Evolutionary conservation across 2,329 filamentous ascomycete species (phyloP), one percentile per base, ranked within the genome.

Genomic region (Arachnopeziza araneosa): DNA sequence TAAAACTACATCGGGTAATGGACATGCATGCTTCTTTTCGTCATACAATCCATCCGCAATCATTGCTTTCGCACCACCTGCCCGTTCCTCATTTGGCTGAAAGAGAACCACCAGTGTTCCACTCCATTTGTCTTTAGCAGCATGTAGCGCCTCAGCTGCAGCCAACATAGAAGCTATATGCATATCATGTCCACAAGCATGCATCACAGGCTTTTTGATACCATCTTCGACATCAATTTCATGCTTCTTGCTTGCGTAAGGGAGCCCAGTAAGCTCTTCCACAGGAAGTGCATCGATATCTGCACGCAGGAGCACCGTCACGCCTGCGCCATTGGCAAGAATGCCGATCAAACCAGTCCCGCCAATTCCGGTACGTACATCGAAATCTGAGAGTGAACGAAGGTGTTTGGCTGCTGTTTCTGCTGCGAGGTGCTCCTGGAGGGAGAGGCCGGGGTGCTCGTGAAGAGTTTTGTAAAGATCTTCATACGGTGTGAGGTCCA

Each of bases 71-170:
- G 88, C 87, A 0, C 88, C 88, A 0, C 72, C 75, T 1, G 71
- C 69, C 19, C 69, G 70, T 69, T 90, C 87, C 68, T 89, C 87
- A 2, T 83, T 81, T 0, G 87, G 86, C 66, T 91, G 87, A 70
- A 90, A 90, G 4, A 84, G 72, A 14, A 87, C 69, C 1, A 90
- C 73, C n/a, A 90, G 65, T 0, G 85, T 89, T 0, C 87, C 87
- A 6, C 68, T 73, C 87, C 87, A 90, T 0, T 65, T 50, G 0
- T 77, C 65, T 70, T 75, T 0, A 73, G 70, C 0, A 3, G 70
- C 70, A 0, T 76, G 71, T 0, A 90, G 74, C 0, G 79, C 74
- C 17, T 78, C 74, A 0, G 83, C 79, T 0, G 81, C 79, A 0
- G 79, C 85, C 1, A 89, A 74, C 12, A 88, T 73, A 24, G 75